Conservation (phyloP, 441 rosid genomes). For the Gossypium lobatum region DNA sequence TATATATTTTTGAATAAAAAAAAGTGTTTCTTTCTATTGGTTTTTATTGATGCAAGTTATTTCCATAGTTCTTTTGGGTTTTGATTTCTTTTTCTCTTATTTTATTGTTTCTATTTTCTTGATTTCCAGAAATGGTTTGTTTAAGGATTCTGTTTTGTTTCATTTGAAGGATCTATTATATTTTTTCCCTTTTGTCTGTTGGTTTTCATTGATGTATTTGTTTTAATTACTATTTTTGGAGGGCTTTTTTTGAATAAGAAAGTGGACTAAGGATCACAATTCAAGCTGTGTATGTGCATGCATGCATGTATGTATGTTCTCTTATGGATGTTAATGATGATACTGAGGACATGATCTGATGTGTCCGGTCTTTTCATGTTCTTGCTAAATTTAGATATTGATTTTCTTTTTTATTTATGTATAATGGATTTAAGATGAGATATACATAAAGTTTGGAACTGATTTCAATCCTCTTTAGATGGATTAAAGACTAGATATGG, state of each 20-base stretch:
- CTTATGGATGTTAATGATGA: background rate
- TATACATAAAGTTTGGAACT: background rate
- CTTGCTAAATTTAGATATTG: background rate
- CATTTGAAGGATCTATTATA: background rate
- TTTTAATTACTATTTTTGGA: background rate
- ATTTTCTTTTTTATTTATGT: background rate
- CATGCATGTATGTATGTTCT: conserved; percentile 22
- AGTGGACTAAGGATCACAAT: conserved; percentile 1
- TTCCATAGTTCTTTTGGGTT: background rate
- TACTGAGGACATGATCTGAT: background rate
- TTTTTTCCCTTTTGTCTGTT: background rate
- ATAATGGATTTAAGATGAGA: background rate
- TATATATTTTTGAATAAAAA: background rate
- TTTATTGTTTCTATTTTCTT: background rate
- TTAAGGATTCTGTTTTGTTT: background rate
- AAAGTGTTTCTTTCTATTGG: background rate
- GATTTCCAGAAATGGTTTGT: background rate
- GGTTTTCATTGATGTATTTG: background rate
- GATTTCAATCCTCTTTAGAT: background rate
- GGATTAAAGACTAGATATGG: background rate
- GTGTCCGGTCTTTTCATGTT: background rate
- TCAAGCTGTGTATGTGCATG: conserved; percentile 3
- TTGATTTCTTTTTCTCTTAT: background rate
- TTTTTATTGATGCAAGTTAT: background rate
- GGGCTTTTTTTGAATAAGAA: background rate